Conservation (phyloP, 352 stramenopile species). For the Globisporangium paroecandrum region DNA sequence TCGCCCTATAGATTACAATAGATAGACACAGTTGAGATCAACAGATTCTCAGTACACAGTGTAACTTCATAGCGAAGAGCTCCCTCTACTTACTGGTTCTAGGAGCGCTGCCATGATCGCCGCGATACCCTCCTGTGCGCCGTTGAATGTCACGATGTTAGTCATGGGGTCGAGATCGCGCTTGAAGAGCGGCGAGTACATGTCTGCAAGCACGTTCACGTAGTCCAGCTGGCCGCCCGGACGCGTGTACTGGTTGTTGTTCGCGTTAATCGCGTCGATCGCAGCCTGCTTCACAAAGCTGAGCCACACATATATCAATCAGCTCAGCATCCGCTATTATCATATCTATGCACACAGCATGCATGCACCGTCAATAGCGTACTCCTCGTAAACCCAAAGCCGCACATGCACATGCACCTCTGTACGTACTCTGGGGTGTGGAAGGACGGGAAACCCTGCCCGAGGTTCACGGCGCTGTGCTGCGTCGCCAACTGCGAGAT, state of each 20-base stretch:
- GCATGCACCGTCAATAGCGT: not conserved
- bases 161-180: constrained; percentile 68
- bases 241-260: constrained; percentile 90
- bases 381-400: not conserved
- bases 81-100: constrained; percentile 39
- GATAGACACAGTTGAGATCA: not conserved
- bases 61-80: not conserved
- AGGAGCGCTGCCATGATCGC: constrained; percentile 75
- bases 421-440: constrained; percentile 63
- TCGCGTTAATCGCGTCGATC: constrained; percentile 69
- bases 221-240: constrained; percentile 78
- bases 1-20: constrained; percentile 41
- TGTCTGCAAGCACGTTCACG: constrained; percentile 71
- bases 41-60: not conserved
- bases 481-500: constrained; percentile 82
- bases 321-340: not conserved
- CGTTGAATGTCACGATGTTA: constrained; percentile 87
- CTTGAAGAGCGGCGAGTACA: constrained; percentile 72
- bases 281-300: constrained; percentile 88
- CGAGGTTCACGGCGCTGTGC: constrained; percentile 91
- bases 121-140: constrained; percentile 85
- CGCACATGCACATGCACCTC: not conserved
- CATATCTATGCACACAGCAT: not conserved
- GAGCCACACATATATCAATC: not conserved
- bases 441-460: constrained; percentile 96